A percentile compares a stretch with the other conserved stretches of the same genome.
Evolutionary conservation across 2,329 filamentous ascomycete genomes (phyloP).

Genomic region (Diaporthe longicolla): DNA sequence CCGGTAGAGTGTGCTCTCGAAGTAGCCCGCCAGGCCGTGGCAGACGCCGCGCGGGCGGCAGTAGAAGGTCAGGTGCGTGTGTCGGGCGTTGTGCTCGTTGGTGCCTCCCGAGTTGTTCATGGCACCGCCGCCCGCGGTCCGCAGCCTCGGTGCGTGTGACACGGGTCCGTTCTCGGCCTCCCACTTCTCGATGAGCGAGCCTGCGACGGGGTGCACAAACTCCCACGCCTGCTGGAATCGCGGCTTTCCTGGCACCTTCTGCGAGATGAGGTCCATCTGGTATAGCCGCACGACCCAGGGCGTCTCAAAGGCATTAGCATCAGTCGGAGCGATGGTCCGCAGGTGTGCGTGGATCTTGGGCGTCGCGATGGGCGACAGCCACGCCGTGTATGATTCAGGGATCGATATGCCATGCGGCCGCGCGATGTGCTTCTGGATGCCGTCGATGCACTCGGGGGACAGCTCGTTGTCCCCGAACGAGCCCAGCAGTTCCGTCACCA

Average conservation of each 20-base stretch:
- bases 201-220: conserved; percentile 81
- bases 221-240: conserved; percentile 85
- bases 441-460: conserved; percentile 93
- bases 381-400: conserved; percentile 91
- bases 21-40: conserved; percentile 94
- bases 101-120: conserved; percentile 83
- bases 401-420: conserved; percentile 90
- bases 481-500: conserved; percentile 93
- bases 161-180: conserved; percentile 64
- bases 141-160: conserved; percentile 66
- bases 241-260: conserved; percentile 68
- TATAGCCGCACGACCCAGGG: conserved; percentile 96
- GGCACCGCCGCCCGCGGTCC: conserved; percentile 78
- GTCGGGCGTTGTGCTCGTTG: conserved; percentile 93
- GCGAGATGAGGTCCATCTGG: conserved; percentile 87
- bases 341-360: conserved; percentile 90
- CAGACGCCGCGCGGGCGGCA: conserved; percentile 85
- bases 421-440: conserved; percentile 90
- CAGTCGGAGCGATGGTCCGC: conserved; percentile 69
- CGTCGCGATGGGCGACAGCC: conserved; percentile 91
- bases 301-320: conserved; percentile 84
- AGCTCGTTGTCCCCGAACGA: conserved; percentile 98
- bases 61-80: conserved; percentile 82
- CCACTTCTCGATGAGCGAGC: conserved; percentile 51
- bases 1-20: conserved; percentile 93